Evolutionary conservation across 2,329 filamentous ascomycete genomes (phyloP), one percentile per base, ranked within the genome.

Genomic region (Talaromyces sp.): DNA sequence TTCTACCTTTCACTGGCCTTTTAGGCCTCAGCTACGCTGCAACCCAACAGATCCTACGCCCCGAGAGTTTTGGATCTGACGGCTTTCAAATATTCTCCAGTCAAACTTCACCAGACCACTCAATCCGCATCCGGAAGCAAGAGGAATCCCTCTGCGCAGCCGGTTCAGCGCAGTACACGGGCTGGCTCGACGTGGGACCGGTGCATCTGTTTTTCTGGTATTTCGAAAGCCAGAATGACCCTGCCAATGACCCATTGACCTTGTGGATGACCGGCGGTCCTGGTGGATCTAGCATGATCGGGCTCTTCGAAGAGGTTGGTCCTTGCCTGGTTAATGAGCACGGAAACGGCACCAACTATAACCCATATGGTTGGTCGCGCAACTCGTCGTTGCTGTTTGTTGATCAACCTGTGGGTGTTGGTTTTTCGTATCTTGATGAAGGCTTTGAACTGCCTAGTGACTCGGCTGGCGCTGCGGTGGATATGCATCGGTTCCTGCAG

Each of bases 381-480:
- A 69, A 73, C 33, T 67, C 72, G n/a, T 73, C 74, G 30, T 60
- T 75, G 39, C 67, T 76, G 17, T 75, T 73, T 57, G 69, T 77
- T 15, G 74, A 77, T 54, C 74, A 75, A 55, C 75, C 75, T 3
- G 73, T 72, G 42, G 73, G 72, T 1, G 73, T 76, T 3, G 75
- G 75, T 4, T 76, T 77, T 61, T 74, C 72, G 36, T 77, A 77
- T 30, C 92, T 93, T 71, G 89, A 97, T 17, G 84, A 99, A 75
- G 90, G 87, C 69, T 98, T 88, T 67, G 93, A 97, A 73, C 82
- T 99, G 63, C 85, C 90, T 62, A 65, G 62, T 1, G 71, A 71
- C 4, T 80, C 80, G 28, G 75, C 76, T 55, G 74, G 75, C 0
- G 76, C 75, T 28, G 78, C 78, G 1, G 72, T 72, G 55, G 80